Conservation (phyloP, 2,329 filamentous ascomycete genomes). For the Diaporthe citrichinensis region DNA sequence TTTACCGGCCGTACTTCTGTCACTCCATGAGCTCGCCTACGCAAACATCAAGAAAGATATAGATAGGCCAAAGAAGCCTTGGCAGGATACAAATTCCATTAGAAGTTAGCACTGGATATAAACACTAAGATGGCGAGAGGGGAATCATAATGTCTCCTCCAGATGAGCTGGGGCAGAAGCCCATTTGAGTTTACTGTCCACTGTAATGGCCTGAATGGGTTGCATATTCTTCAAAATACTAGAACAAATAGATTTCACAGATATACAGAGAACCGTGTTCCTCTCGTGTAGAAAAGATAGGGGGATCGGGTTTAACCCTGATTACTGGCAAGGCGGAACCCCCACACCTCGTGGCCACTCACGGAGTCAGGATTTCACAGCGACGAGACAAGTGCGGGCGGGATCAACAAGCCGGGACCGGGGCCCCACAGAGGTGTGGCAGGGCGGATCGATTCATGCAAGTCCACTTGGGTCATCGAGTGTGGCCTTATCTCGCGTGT, state of each 20-base stretch:
- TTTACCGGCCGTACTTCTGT: too few relatives aligned
- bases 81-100: too few relatives aligned
- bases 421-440: conserved; percentile 16
- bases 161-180: too few relatives aligned
- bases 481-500: conserved; percentile 20
- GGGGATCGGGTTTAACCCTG: conserved; percentile 6
- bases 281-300: not conserved
- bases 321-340: not conserved
- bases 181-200: too few relatives aligned
- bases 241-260: not conserved
- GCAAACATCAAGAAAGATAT: too few relatives aligned
- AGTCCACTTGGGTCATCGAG: not conserved
- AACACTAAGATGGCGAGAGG: too few relatives aligned
- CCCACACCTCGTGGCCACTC: conserved; percentile 5
- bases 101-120: too few relatives aligned
- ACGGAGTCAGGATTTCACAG: not conserved
- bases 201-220: not conserved
- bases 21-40: too few relatives aligned
- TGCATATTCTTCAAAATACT: not conserved
- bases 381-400: not conserved
- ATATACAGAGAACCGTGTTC: not conserved
- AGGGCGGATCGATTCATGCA: conserved; percentile 24
- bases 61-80: too few relatives aligned
- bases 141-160: too few relatives aligned
- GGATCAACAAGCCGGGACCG: conserved; percentile 27